These are phyloP conservation scores for Meyerozyma sp. DNA, from an alignment of 1,139 yeast genomes.

Conservation along the genomic window DNA sequence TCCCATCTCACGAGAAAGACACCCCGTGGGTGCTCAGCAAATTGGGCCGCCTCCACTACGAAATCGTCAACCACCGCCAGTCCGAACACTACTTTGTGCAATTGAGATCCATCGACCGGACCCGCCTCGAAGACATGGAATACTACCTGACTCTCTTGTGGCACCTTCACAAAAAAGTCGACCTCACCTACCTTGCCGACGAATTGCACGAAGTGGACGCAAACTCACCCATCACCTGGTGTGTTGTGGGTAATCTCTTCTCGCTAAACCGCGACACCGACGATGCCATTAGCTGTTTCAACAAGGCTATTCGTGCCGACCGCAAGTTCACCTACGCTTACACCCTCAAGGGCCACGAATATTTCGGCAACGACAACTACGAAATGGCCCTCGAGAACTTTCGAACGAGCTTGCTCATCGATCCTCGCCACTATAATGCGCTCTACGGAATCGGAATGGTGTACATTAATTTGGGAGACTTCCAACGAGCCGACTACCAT, in stretches of 20 bases:
- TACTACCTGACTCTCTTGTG: slow-evolving; percentile 84
- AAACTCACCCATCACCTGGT: slow-evolving; percentile 81
- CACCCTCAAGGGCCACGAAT: slow-evolving; percentile 92
- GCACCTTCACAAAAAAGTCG: slow-evolving; percentile 87
- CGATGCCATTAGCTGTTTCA: slow-evolving; percentile 85
- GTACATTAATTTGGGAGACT: slow-evolving; percentile 79
- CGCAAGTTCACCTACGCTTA: slow-evolving; percentile 82
- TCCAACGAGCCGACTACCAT: slow-evolving; percentile 78
- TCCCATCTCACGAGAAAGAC: slow-evolving; percentile 59
- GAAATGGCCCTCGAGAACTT: slow-evolving; percentile 86
- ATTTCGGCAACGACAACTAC: slow-evolving; percentile 80
- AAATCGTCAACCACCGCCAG: slow-evolving; percentile 78
- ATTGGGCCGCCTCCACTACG: slow-evolving; percentile 79
- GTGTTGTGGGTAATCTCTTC: slow-evolving; percentile 83
- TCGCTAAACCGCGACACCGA: slow-evolving; percentile 82
- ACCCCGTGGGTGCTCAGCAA: slow-evolving; percentile 87
- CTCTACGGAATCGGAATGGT: slow-evolving; percentile 97
- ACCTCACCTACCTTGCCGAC: slow-evolving; percentile 73
- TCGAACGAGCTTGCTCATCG: slow-evolving; percentile 70
- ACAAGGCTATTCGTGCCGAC: slow-evolving; percentile 67
- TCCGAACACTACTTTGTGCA: slow-evolving; percentile 60
- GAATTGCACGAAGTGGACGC: slow-evolving; percentile 69
- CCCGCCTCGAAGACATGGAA: slow-evolving; percentile 88
- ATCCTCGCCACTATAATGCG: slow-evolving; percentile 87
- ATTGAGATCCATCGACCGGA: slow-evolving; percentile 66